Base-by-base conservation (phyloP, 2,329 filamentous ascomycete species). In the Venturia nashicola region DNA sequence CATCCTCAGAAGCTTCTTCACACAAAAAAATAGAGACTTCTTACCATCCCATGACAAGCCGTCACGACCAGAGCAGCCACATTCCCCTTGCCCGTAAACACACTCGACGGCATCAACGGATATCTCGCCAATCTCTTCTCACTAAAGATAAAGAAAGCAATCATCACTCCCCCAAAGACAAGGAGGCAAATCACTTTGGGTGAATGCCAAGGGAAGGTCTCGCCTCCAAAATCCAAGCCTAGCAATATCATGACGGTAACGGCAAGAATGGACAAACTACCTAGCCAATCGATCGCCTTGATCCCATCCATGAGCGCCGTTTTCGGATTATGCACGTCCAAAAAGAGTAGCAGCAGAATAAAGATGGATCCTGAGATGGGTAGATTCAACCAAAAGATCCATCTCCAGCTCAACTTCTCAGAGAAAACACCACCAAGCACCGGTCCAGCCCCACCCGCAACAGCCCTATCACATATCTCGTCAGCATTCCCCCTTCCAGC, bases 101-200 rank as follows among this genome's bases (percentile, higher is more conserved):
- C 75, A 14, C 76, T 76, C 34, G 86, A 71, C 0, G 86, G 86
- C 69, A 89, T 83, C 27, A 89, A 74, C 0, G 87, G 86, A 67
- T 84, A 81, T 59, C 76, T 75, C 5, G 85, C 85, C 9, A 87
- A 68, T 62, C 78, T 79, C 72, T 80, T 81, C 72, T 89, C 86
- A 66, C 81, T 80, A 64, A 83, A 70, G 48, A 85, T 68, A 68
- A 88, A 81, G 0, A 77, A 67, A 34, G 73, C 68, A 1, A 74
- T 73, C 71, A 77, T 75, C 5, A 77, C 61, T 18, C 69, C 67
- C 0, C 79, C 79, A 64, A 80, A 76, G 0, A 80, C 70, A 39
- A 81, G 75, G 16, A 82, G 69, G 62, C 77, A 79, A 61, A 81
- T 79, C 5, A 81, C 78, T 57, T 77, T 79, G 0, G 78, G 70